Evolutionary conservation across 352 stramenopile genomes (phyloP).

Genomic region (Phytophthora multivora): DNA sequence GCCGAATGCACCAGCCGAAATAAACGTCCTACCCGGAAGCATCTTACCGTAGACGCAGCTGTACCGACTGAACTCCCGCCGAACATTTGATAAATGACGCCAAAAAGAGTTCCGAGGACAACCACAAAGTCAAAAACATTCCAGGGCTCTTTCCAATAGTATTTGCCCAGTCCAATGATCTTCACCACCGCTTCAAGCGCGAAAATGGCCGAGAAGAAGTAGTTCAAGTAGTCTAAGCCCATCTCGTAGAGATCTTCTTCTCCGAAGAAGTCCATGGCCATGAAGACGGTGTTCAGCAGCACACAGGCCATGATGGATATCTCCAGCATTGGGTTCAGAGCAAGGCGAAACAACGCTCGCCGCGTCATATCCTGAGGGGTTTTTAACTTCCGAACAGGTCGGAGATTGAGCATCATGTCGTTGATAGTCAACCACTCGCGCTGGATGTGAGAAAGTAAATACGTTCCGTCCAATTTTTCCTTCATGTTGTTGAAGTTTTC

Average conservation of each 20-base stretch:
- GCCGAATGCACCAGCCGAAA: slow-evolving; percentile 77
- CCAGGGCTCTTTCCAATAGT: slow-evolving; percentile 84
- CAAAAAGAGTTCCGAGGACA: slow-evolving; percentile 51
- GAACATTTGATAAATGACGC: slow-evolving; percentile 55
- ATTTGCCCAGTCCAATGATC: slow-evolving; percentile 70
- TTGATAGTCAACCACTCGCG: slow-evolving; percentile 77
- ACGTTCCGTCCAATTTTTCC: slow-evolving; percentile 61
- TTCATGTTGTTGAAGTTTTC: slow-evolving; percentile 92
- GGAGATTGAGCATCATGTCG: slow-evolving; percentile 56
- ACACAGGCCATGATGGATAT: slow-evolving; percentile 83
- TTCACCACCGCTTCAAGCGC: slow-evolving; percentile 84
- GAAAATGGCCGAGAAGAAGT: slow-evolving; percentile 86
- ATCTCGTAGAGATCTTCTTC: slow-evolving; percentile 68
- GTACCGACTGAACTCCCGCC: slow-evolving; percentile 50
- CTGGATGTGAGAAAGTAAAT: slow-evolving; percentile 75
- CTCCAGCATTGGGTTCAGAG: slow-evolving; percentile 69
- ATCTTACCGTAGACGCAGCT: slow-evolving; percentile 70
- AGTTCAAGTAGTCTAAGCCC: slow-evolving; percentile 77
- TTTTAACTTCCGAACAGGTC: slow-evolving; percentile 45
- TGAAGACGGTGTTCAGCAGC: slow-evolving; percentile 85
- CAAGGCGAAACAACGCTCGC: slow-evolving; percentile 45
- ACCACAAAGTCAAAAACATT: slow-evolving; percentile 88
- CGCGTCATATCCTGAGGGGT: slow-evolving; percentile 47
- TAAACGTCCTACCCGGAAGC: slow-evolving; percentile 83
- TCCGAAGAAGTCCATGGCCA: slow-evolving; percentile 87